A percentile compares a stretch with the other conserved stretches of the same genome.
Evolutionary conservation across 1,284 basidiomycete species (phyloP).

Genomic region (Pascua guehoae): DNA sequence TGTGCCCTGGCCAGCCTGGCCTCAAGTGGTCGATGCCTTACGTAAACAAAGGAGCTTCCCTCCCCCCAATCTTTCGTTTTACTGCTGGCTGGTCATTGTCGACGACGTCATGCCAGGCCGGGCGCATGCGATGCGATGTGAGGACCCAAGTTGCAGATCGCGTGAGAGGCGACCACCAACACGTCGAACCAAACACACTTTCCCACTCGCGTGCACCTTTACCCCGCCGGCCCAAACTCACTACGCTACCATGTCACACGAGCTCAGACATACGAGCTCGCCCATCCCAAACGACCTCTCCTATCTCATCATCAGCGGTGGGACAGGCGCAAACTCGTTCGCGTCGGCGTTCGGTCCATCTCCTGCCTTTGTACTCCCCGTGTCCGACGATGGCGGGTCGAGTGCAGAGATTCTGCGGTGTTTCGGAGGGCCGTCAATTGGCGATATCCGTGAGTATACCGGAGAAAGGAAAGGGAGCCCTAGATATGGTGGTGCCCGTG

Average conservation of each 20-base stretch:
- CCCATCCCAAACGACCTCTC: slow-evolving; percentile 10
- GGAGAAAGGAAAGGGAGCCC: background rate
- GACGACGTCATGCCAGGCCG: background rate
- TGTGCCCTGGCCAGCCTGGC: too few relatives aligned
- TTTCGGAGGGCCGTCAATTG: slow-evolving; percentile 52
- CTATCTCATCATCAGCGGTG: slow-evolving; percentile 53
- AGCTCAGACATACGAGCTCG: background rate
- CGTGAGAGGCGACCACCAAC: background rate
- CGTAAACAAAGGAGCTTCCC: too few relatives aligned
- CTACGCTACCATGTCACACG: background rate
- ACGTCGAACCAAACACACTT: background rate
- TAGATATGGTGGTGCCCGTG: too few relatives aligned
- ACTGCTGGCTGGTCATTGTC: background rate
- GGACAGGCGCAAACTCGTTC: slow-evolving; percentile 55
- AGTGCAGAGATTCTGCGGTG: slow-evolving; percentile 51
- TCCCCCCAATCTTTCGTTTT: too few relatives aligned
- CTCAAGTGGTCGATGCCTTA: too few relatives aligned
- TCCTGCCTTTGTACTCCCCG: slow-evolving; percentile 50
- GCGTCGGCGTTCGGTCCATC: slow-evolving; percentile 52
- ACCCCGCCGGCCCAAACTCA: background rate
- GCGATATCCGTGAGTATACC: slow-evolving; percentile 50
- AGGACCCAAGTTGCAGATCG: background rate
- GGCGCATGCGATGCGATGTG: too few relatives aligned
- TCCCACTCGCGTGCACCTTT: background rate
- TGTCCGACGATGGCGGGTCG: slow-evolving; percentile 56